These are phyloP conservation scores for Alternaria infectoria DNA, from an alignment of 2,329 filamentous ascomycete species.

Conservation along the genomic window DNA sequence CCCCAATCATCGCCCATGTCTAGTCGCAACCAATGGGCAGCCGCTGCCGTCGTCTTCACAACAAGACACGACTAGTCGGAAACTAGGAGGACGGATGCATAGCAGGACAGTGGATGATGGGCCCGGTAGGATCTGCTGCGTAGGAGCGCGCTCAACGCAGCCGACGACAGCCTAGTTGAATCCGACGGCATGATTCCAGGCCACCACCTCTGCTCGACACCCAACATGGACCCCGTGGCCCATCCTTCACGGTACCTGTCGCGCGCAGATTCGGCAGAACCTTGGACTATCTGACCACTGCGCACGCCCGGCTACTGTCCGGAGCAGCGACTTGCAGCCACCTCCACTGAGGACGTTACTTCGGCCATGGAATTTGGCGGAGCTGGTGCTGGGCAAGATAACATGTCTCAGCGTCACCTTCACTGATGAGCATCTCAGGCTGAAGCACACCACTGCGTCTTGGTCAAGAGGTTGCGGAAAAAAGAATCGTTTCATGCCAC, in stretches of 20 bases:
- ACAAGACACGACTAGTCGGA: background rate
- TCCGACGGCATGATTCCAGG: too few relatives aligned
- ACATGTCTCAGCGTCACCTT: too few relatives aligned
- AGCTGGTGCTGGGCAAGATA: background rate
- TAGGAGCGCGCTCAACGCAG: background rate
- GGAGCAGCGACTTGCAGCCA: background rate
- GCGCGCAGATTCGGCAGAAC: too few relatives aligned
- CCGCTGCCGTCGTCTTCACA: background rate
- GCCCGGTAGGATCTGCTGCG: background rate
- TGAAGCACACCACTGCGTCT: too few relatives aligned
- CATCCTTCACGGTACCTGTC: too few relatives aligned
- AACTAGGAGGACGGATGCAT: background rate
- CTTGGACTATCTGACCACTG: too few relatives aligned
- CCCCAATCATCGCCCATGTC: background rate
- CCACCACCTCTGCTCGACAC: too few relatives aligned
- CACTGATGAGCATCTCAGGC: too few relatives aligned
- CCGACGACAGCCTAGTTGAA: too few relatives aligned
- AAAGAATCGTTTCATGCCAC: too few relatives aligned
- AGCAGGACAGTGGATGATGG: background rate
- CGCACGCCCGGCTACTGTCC: background rate
- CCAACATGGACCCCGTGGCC: too few relatives aligned
- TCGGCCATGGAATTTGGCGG: background rate
- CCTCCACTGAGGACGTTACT: background rate
- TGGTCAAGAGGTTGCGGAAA: too few relatives aligned
- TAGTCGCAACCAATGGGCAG: background rate